Conservation (phyloP, 208 protist genomes). For the Novymonas esmeraldas region DNA sequence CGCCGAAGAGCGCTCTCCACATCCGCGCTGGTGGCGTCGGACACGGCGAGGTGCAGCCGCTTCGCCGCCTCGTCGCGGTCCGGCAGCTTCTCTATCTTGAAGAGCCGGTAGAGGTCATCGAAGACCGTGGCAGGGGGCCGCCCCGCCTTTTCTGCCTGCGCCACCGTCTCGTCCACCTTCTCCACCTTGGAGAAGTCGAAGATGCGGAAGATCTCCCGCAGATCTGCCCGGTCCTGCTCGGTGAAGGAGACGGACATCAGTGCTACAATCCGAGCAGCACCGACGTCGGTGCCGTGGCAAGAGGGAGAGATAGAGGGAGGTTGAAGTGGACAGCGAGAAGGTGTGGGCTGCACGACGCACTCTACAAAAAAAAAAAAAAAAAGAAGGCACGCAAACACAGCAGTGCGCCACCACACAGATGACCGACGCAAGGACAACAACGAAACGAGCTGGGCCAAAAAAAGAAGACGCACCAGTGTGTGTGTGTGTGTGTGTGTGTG, state of each 20-base stretch:
- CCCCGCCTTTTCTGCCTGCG: constrained; percentile 19
- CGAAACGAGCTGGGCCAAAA: not conserved
- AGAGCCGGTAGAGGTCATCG: constrained; percentile 44
- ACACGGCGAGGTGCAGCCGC: constrained; percentile 34
- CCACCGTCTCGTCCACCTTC: constrained; percentile 33
- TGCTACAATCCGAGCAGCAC: not conserved
- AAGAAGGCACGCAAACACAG: not conserved
- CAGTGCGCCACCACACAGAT: not conserved
- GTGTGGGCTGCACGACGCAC: no score
- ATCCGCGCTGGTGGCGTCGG: constrained; percentile 39
- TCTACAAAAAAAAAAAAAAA: not conserved
- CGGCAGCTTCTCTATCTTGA: constrained; percentile 36
- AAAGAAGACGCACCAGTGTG: not conserved
- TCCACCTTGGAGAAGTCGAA: constrained; percentile 57
- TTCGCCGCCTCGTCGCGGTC: constrained; percentile 37
- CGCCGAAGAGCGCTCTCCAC: constrained; percentile 42
- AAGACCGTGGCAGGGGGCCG: constrained; percentile 34
- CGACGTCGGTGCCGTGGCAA: no score
- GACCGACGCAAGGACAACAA: not conserved
- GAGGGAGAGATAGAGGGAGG: not conserved
- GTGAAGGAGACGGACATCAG: constrained; percentile 21
- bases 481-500: not conserved
- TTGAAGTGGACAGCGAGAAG: not conserved
- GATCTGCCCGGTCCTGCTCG: constrained; percentile 43
- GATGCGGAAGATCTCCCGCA: constrained; percentile 57